A percentile compares a stretch with the other conserved stretches of the same genome.
phyloP scores from a whole-genome alignment of 805 yeast species.

The Spencermartinsiella europaea region DNA sequence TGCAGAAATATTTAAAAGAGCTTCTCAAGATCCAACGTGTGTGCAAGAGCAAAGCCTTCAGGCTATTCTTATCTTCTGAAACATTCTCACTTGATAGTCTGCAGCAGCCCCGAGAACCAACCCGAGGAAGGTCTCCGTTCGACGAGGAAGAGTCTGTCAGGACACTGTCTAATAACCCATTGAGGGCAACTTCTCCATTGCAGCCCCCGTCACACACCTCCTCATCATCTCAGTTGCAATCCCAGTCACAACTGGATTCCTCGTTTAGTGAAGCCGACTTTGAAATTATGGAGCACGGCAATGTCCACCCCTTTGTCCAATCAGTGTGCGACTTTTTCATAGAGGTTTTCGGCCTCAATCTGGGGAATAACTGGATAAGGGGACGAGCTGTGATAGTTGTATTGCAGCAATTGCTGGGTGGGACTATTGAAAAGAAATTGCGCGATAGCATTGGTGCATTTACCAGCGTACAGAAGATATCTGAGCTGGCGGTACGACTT shows the following conservation, averaged over 20 bases:
- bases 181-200: neutral
- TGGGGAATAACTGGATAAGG: slow-evolving; percentile 68
- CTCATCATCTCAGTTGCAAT: slow-evolving; percentile 1
- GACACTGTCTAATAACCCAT: neutral
- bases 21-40: slow-evolving; percentile 60
- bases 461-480: slow-evolving; percentile 23
- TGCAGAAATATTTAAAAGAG: slow-evolving; percentile 57
- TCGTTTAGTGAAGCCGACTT: neutral
- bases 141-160: neutral
- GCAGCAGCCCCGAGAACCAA: neutral
- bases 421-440: slow-evolving; percentile 69
- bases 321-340: slow-evolving; percentile 77
- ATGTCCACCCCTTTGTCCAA: slow-evolving; percentile 57
- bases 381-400: slow-evolving; percentile 80
- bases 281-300: neutral
- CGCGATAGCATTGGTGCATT: slow-evolving; percentile 36
- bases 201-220: neutral
- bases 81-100: slow-evolving; percentile 38
- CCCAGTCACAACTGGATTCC: slow-evolving; percentile 10
- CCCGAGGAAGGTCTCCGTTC: neutral
- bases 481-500: slow-evolving; percentile 21
- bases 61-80: slow-evolving; percentile 75
- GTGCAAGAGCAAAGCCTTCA: slow-evolving; percentile 65
- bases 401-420: slow-evolving; percentile 80
- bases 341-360: slow-evolving; percentile 60